Conservation (phyloP, 2,329 filamentous ascomycete genomes). For the Beauveria rudraprayagi region DNA sequence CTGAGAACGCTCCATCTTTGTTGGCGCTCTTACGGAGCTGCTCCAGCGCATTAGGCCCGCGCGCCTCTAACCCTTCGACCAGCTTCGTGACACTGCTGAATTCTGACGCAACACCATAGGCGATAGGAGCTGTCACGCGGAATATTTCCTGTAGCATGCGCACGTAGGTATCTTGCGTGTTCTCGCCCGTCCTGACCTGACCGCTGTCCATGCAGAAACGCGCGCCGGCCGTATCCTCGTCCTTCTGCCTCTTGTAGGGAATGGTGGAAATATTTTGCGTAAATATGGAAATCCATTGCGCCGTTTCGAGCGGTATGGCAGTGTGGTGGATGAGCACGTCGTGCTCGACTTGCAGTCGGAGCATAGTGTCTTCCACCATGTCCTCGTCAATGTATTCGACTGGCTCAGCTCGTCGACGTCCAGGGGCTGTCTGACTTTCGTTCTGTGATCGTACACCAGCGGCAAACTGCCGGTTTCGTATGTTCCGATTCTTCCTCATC, state of each 20-base stretch:
- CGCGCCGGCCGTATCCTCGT: conserved; percentile 42
- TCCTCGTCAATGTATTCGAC: conserved; percentile 56
- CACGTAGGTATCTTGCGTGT: conserved; percentile 57
- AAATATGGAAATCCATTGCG: conserved; percentile 64
- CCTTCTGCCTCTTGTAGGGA: conserved; percentile 55
- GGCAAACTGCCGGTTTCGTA: conserved; percentile 59
- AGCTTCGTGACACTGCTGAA: conserved; percentile 52
- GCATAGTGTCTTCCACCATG: conserved; percentile 59
- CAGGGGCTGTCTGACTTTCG: conserved; percentile 17
- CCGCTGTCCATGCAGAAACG: conserved; percentile 74
- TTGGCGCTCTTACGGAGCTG: conserved; percentile 50
- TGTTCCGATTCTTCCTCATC: conserved; percentile 60
- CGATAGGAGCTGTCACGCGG: conserved; percentile 63
- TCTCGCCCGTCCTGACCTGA: conserved; percentile 64
- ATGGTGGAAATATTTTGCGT: conserved; percentile 73
- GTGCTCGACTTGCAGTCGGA: conserved; percentile 62
- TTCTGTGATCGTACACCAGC: conserved; percentile 48
- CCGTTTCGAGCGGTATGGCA: conserved; percentile 49
- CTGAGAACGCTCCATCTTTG: conserved; percentile 47
- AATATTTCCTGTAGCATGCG: conserved; percentile 70
- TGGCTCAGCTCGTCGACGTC: conserved; percentile 30
- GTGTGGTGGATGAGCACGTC: conserved; percentile 64
- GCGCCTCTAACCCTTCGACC: conserved; percentile 47
- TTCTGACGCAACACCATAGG: conserved; percentile 57
- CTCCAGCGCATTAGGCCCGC: conserved; percentile 55